Evolutionary conservation across 495 filamentous ascomycete species (phyloP).

Genomic region (Neurospora tetrasperma): DNA sequence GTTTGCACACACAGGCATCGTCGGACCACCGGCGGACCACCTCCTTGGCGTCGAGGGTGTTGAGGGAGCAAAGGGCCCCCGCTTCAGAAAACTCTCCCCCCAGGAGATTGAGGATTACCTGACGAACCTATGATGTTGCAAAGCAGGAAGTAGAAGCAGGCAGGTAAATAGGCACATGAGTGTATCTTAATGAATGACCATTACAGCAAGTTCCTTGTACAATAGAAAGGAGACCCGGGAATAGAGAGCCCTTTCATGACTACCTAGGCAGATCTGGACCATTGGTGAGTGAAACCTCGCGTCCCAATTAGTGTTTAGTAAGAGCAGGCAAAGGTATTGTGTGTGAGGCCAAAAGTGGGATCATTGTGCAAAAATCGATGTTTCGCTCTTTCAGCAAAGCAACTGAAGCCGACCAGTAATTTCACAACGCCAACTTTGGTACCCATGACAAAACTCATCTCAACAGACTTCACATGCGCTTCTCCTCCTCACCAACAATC

Average conservation of each 20-base stretch:
- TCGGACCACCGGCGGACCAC: conserved; percentile 87
- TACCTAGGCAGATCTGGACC: not conserved
- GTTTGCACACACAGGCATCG: conserved; percentile 60
- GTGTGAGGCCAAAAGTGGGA: not conserved
- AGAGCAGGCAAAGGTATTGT: not conserved
- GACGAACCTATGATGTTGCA: conserved; percentile 67
- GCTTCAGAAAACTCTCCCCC: conserved; percentile 92
- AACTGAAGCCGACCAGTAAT: not conserved
- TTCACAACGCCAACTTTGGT: not conserved
- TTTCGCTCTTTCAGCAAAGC: not conserved
- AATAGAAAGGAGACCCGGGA: conserved; percentile 21
- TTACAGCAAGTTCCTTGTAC: conserved; percentile 19
- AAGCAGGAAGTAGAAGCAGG: not conserved
- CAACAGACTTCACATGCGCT: conserved; percentile 14
- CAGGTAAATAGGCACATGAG: not conserved
- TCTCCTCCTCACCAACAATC: conserved; percentile 12
- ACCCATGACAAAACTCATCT: not conserved
- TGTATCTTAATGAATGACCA: conserved; percentile 8
- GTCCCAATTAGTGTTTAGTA: not conserved
- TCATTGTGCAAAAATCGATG: not conserved
- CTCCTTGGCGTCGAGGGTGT: conserved; percentile 89
- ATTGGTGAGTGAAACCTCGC: not conserved
- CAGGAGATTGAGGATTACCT: conserved; percentile 99
- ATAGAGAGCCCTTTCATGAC: not conserved
- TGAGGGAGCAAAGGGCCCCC: conserved; percentile 76